Evolutionary conservation across 2,329 filamentous ascomycete species (phyloP).

Genomic region (Fusarium sp.): DNA sequence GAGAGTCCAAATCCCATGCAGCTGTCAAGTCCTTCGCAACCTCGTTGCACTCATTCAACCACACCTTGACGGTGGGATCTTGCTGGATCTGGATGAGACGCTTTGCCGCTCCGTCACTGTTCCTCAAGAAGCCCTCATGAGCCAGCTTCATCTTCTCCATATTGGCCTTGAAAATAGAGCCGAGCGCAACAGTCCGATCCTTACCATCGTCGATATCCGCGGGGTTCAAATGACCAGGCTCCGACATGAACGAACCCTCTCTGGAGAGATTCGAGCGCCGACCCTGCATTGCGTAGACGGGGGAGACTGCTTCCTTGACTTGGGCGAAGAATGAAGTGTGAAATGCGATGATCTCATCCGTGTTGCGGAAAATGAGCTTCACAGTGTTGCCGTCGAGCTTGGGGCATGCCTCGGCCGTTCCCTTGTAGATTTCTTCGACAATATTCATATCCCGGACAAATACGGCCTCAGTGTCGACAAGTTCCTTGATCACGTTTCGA

Average conservation of each 20-base stretch:
- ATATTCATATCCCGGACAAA: slow-evolving; percentile 98
- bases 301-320: slow-evolving; percentile 83
- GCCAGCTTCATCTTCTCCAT: slow-evolving; percentile 71
- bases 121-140: slow-evolving; percentile 73
- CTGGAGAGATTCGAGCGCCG: slow-evolving; percentile 57
- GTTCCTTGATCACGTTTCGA: slow-evolving; percentile 87
- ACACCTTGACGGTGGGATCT: slow-evolving; percentile 77
- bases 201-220: slow-evolving; percentile 62
- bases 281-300: slow-evolving; percentile 78
- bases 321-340: slow-evolving; percentile 83
- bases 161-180: slow-evolving; percentile 66
- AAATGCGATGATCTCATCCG: slow-evolving; percentile 89
- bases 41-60: slow-evolving; percentile 93
- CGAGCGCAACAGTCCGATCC: slow-evolving; percentile 65
- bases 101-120: slow-evolving; percentile 72
- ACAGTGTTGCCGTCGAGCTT: slow-evolving; percentile 86
- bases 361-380: slow-evolving; percentile 92
- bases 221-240: slow-evolving; percentile 53
- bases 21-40: slow-evolving; percentile 92
- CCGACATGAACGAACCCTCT: slow-evolving; percentile 57
- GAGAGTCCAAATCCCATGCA: slow-evolving; percentile 93
- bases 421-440: slow-evolving; percentile 97
- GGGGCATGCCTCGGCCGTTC: slow-evolving; percentile 85
- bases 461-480: slow-evolving; percentile 91
- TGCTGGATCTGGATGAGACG: slow-evolving; percentile 72